Evolutionary conservation across 2,329 filamentous ascomycete genomes (phyloP), one percentile per base, ranked within the genome.

Genomic region (Fusarium sp.): DNA sequence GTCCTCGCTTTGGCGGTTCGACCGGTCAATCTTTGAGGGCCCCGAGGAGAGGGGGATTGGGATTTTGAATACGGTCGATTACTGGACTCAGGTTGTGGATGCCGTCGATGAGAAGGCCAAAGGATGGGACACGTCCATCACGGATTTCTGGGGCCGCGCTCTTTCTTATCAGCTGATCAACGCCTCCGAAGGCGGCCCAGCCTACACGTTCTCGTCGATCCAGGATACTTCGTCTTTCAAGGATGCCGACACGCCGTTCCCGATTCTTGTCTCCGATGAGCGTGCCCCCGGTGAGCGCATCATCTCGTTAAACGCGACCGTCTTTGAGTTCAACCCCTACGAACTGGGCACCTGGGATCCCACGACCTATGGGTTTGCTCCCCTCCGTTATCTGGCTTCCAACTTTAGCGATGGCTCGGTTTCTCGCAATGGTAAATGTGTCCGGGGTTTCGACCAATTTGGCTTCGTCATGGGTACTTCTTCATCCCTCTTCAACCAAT

Each of bases 111-210:
- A 67, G 64, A 85, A 85, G 78, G 69, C 74, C 3, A 73, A 80
- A 10, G 81, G 81, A 13, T 67, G 65, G 83, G 82, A 62, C 84
- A 81, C 74, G 75, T 92, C 93, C 11, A 87, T 97, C 69, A 97
- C 95, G 0, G 95, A 98, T 84, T 94, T 94, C 81, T 97, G 94
- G 92, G 94, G 93, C 31, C 92, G 95, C 65, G 93, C 93, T 25
- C 87, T 97, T 25, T 92, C 91, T 2, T 97, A 92, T 82, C 95
- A 97, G 84, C 88, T 98, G 52, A 88, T 97, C 79, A 93, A 95
- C 79, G 92, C 89, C 6, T 1, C 83, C 93, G 29, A 31, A 68
- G 95, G 95, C 35, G 95, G 94, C 1, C 90, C 92, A 8, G 87
- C 86, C 18, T 95, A 93, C 79, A 97, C 95, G 4, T 97, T 92